Evolutionary conservation across 139 green algal species (phyloP).

Genomic region (Micractinium sp.): DNA sequence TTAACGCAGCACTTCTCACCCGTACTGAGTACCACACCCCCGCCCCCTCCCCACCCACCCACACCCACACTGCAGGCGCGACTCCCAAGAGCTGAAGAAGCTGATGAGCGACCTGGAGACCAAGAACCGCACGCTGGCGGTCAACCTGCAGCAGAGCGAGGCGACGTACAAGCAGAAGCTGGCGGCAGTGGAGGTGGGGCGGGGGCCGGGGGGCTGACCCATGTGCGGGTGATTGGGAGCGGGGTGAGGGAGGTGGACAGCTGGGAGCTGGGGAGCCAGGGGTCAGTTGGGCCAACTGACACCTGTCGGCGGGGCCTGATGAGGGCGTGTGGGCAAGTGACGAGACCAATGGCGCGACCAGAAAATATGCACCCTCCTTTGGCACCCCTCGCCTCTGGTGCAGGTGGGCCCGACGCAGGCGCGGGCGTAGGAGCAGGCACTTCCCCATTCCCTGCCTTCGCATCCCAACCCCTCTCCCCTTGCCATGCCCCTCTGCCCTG

Average conservation of each 20-base stretch:
- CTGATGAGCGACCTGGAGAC: slow-evolving; percentile 43
- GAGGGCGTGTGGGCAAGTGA: neutral
- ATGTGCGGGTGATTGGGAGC: neutral
- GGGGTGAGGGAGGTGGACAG: neutral
- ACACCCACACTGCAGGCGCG: slow-evolving; percentile 28
- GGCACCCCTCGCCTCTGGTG: neutral
- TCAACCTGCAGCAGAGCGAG: slow-evolving; percentile 41
- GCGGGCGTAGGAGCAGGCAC: neutral
- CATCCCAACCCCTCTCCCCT: no score
- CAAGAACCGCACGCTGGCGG: slow-evolving; percentile 33
- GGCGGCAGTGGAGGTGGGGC: slow-evolving; percentile 6
- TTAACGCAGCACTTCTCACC: no score
- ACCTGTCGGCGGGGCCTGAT: neutral
- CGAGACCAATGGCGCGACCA: neutral
- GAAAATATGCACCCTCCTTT: neutral
- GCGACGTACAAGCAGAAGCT: slow-evolving; percentile 33
- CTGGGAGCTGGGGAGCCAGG: no score
- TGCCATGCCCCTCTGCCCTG: no score
- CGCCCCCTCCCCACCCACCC: no score
- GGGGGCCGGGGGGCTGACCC: no score
- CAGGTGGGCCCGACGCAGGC: neutral
- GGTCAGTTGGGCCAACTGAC: no score
- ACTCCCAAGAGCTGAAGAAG: slow-evolving; percentile 36
- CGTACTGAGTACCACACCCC: neutral
- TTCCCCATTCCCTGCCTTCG: no score